Conservation (phyloP, 192 early-diverging fungal species). For the Thoreauomyces humboldtii region DNA sequence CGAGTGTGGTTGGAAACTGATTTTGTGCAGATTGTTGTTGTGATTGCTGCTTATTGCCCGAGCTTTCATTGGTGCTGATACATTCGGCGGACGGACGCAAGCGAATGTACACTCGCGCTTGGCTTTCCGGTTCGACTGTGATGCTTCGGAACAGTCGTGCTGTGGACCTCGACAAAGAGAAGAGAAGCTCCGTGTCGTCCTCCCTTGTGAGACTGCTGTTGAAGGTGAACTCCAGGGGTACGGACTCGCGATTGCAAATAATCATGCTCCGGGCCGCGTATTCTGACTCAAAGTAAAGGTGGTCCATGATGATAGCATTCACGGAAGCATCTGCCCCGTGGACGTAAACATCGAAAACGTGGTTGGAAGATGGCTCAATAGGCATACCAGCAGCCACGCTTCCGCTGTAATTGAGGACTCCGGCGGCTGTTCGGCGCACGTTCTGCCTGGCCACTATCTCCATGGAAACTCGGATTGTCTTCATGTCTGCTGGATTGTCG, state of each 20-base stretch:
- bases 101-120: slow-evolving; percentile 68
- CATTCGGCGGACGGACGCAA: slow-evolving; percentile 45
- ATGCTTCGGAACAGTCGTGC: slow-evolving; percentile 71
- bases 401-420: background rate
- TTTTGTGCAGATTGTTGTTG: background rate
- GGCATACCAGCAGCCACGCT: slow-evolving; percentile 1
- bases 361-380: slow-evolving; percentile 30
- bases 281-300: slow-evolving; percentile 69
- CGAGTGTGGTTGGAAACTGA: slow-evolving; percentile 32
- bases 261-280: slow-evolving; percentile 71
- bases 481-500: slow-evolving; percentile 69
- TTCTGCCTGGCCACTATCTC: slow-evolving; percentile 64
- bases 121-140: slow-evolving; percentile 61
- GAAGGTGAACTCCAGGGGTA: slow-evolving; percentile 75
- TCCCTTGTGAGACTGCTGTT: slow-evolving; percentile 61
- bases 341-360: slow-evolving; percentile 74
- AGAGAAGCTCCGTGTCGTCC: slow-evolving; percentile 68
- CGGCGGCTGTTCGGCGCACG: slow-evolving; percentile 27
- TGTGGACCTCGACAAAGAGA: slow-evolving; percentile 71
- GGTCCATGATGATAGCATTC: slow-evolving; percentile 63
- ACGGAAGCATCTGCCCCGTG: slow-evolving; percentile 49
- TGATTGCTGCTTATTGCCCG: background rate
- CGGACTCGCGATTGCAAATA: slow-evolving; percentile 69
- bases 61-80: slow-evolving; percentile 5
- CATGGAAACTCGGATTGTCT: slow-evolving; percentile 69